phyloP scores from a whole-genome alignment of 164 flowering plant species.

The Amborella trichopoda region DNA sequence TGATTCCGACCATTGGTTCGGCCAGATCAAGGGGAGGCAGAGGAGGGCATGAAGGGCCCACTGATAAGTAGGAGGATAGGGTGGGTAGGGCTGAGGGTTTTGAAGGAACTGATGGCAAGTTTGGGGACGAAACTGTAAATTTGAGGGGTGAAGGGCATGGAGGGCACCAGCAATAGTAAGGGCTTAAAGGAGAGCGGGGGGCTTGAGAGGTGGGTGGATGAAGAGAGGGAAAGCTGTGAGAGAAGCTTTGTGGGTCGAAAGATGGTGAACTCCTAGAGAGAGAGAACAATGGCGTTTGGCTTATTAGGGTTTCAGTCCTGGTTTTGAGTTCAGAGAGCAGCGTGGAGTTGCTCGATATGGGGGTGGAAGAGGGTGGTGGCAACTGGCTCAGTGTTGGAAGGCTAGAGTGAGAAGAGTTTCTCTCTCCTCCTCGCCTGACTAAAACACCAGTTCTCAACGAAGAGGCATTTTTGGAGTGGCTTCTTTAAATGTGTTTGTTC shows the following conservation, averaged over 20 bases:
- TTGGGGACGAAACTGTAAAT: slow-evolving; percentile 18
- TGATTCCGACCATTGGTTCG: slow-evolving; percentile 43
- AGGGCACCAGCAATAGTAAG: slow-evolving; percentile 89
- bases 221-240: slow-evolving; percentile 6
- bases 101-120: slow-evolving; percentile 19
- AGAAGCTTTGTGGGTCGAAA: slow-evolving; percentile 12
- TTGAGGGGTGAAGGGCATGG: slow-evolving; percentile 35
- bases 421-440: slow-evolving; percentile 32
- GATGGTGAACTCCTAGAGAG: slow-evolving; percentile 17
- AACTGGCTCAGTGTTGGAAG: too few relatives aligned
- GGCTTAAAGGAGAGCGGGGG: slow-evolving; percentile 23
- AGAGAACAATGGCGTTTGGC: too few relatives aligned
- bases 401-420: too few relatives aligned
- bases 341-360: too few relatives aligned
- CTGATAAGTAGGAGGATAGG: slow-evolving; percentile 36
- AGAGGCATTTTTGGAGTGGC: slow-evolving; percentile 23
- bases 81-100: slow-evolving; percentile 43
- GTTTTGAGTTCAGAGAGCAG: too few relatives aligned
- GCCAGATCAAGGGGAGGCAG: slow-evolving; percentile 28
- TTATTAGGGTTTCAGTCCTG: too few relatives aligned
- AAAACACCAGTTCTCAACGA: slow-evolving; percentile 22
- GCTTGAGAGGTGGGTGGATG: slow-evolving; percentile 6
- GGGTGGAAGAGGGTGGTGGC: too few relatives aligned
- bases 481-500: slow-evolving; percentile 57
- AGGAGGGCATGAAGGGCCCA: slow-evolving; percentile 22